phyloP scores from a whole-genome alignment of 352 stramenopile genomes.

The Globisporangium canariense region DNA sequence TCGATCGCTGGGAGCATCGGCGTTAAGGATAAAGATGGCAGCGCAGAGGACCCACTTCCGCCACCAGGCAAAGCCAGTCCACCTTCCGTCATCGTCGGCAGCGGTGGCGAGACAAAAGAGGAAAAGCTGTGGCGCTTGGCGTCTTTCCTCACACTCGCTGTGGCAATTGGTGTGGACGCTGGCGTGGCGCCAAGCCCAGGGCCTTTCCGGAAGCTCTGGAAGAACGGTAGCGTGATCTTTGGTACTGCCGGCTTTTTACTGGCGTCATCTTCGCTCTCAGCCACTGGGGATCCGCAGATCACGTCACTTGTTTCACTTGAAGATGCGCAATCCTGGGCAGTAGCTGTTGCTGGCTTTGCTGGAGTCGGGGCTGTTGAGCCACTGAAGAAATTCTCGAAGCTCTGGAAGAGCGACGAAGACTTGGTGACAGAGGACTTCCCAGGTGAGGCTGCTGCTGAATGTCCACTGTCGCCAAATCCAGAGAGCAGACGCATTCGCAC shows the following conservation, averaged over 20 bases:
- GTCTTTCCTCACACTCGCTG: slow-evolving; percentile 67
- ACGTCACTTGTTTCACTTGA: background rate
- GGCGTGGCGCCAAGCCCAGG: slow-evolving; percentile 51
- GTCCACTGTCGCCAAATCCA: slow-evolving; percentile 1
- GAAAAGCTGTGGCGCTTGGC: slow-evolving; percentile 60
- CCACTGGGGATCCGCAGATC: background rate
- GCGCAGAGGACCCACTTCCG: background rate
- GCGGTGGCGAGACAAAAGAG: slow-evolving; percentile 26
- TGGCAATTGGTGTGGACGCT: slow-evolving; percentile 66
- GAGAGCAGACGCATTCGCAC: slow-evolving; percentile 10
- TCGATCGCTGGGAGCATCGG: slow-evolving; percentile 12
- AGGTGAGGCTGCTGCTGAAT: slow-evolving; percentile 1
- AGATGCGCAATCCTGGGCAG: background rate
- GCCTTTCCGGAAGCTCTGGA: slow-evolving; percentile 64
- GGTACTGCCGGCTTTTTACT: slow-evolving; percentile 3
- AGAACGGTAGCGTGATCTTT: slow-evolving; percentile 63
- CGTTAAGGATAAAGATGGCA: slow-evolving; percentile 25
- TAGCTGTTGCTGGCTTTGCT: background rate
- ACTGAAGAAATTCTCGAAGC: slow-evolving; percentile 21
- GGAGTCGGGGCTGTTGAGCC: slow-evolving; percentile 8
- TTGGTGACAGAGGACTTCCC: slow-evolving; percentile 11
- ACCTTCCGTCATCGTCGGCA: slow-evolving; percentile 9
- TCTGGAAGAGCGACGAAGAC: slow-evolving; percentile 11
- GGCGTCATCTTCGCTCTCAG: slow-evolving; percentile 9
- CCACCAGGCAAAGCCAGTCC: background rate